Evolutionary conservation across 2,329 filamentous ascomycete genomes (phyloP).

Genomic region (Didymellaceae sp.): DNA sequence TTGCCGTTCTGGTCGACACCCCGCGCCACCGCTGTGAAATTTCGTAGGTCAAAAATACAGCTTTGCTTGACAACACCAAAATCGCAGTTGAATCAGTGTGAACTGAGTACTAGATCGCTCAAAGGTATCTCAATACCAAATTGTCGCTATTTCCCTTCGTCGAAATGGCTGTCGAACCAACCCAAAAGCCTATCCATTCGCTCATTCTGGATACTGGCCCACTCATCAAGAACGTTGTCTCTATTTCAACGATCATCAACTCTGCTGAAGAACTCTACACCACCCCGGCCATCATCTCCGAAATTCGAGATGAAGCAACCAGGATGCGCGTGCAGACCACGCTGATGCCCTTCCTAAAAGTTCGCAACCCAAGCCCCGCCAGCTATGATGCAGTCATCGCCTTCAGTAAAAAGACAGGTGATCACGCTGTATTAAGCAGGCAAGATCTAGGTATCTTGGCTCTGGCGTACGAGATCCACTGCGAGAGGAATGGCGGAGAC

Average conservation of each 20-base stretch:
- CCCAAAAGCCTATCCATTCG: constrained; percentile 74
- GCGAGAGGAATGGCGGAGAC: constrained; percentile 86
- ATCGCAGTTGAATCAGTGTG: background rate
- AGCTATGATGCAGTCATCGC: constrained; percentile 81
- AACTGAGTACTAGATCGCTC: background rate
- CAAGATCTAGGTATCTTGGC: constrained; percentile 91
- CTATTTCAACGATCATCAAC: constrained; percentile 79
- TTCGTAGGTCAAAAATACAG: constrained; percentile 8
- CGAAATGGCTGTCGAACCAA: constrained; percentile 33
- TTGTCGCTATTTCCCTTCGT: constrained; percentile 16
- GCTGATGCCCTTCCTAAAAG: constrained; percentile 81
- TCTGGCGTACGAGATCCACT: constrained; percentile 91
- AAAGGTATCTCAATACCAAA: constrained; percentile 9
- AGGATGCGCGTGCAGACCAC: constrained; percentile 82
- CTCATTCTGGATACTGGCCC: constrained; percentile 91
- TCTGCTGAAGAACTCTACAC: constrained; percentile 72
- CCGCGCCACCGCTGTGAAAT: constrained; percentile 29
- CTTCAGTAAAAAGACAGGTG: constrained; percentile 89
- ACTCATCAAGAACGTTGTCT: constrained; percentile 89
- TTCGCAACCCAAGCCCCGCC: constrained; percentile 74
- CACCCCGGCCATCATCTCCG: constrained; percentile 81
- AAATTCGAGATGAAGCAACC: constrained; percentile 86
- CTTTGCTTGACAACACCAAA: constrained; percentile 3
- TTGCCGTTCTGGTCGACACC: constrained; percentile 11
- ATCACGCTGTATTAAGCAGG: constrained; percentile 83